Conservation (phyloP, 1,139 yeast species). For the Sugiyamaella xylanicola region DNA sequence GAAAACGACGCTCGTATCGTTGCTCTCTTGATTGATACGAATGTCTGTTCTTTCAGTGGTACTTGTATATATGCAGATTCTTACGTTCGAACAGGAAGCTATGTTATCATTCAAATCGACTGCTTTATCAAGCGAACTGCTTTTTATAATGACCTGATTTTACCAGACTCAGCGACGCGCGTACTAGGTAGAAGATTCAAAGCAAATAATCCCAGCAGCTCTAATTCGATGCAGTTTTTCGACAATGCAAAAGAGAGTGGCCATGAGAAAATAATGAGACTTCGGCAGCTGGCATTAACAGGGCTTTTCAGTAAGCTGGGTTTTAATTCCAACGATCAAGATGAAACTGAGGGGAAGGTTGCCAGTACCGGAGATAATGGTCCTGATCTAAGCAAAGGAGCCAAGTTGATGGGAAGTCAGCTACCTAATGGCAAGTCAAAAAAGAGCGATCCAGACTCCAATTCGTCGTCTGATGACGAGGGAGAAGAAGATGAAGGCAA, state of each 20-base stretch:
- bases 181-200: conserved; percentile 12
- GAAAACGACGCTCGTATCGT: conserved; percentile 71
- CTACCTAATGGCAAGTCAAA: conserved; percentile 23
- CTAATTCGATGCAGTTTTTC: conserved; percentile 23
- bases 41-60: conserved; percentile 58
- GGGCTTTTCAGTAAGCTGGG: conserved; percentile 57
- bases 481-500: conserved; percentile 43
- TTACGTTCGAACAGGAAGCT: conserved; percentile 70
- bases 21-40: conserved; percentile 63
- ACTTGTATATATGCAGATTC: conserved; percentile 61
- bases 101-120: conserved; percentile 63
- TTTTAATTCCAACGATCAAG: conserved; percentile 29
- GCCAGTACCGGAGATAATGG: conserved; percentile 14
- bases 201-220: conserved; percentile 7
- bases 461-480: conserved; percentile 26
- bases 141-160: conserved; percentile 45
- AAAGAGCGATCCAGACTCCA: not conserved
- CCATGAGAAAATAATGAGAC: conserved; percentile 55
- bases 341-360: conserved; percentile 27
- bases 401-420: conserved; percentile 39
- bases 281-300: conserved; percentile 60
- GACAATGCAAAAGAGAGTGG: conserved; percentile 52
- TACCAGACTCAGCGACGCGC: conserved; percentile 23
- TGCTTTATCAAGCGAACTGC: conserved; percentile 58
- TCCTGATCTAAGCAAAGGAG: conserved; percentile 31